Conservation (phyloP, 2,329 filamentous ascomycete species). For the Colletotrichum ledebouriae region DNA sequence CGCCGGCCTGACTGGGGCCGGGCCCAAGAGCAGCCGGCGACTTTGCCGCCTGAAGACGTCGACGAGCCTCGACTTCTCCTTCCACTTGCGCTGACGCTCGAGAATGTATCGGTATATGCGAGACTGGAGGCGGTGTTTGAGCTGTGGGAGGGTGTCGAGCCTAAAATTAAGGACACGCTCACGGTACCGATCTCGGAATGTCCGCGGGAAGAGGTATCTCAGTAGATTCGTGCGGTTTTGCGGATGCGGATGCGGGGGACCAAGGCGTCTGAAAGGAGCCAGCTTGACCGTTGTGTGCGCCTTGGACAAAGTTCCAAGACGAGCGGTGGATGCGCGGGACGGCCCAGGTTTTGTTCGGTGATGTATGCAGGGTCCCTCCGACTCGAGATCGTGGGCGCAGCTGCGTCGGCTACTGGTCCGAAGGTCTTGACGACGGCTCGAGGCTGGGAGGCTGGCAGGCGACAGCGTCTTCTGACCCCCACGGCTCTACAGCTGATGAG, state of each 20-base stretch:
- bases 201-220: constrained; percentile 77
- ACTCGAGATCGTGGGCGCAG: neutral
- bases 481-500: constrained; percentile 38
- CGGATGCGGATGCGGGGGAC: constrained; percentile 53
- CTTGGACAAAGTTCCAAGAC: constrained; percentile 40
- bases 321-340: constrained; percentile 16
- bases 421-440: constrained; percentile 7
- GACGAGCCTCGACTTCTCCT: constrained; percentile 61
- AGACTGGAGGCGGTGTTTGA: constrained; percentile 79
- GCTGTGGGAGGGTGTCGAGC: constrained; percentile 78
- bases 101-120: constrained; percentile 82
- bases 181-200: constrained; percentile 72
- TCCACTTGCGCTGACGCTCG: constrained; percentile 69
- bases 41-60: constrained; percentile 58
- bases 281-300: constrained; percentile 50
- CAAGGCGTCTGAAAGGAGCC: constrained; percentile 60
- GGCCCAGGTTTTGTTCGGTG: constrained; percentile 28
- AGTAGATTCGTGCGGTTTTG: constrained; percentile 66
- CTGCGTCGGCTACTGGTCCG: neutral
- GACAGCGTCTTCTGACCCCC: constrained; percentile 40
- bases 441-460: constrained; percentile 35
- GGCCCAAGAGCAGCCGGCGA: constrained; percentile 61
- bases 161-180: constrained; percentile 78
- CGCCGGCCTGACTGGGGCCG: constrained; percentile 46
- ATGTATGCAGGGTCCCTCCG: constrained; percentile 5